Percentiles rank a stretch among this genome's conserved stretches.
Evolutionary conservation across 1,139 yeast genomes (phyloP).

Genomic region (Suhomyces ambrosiae): DNA sequence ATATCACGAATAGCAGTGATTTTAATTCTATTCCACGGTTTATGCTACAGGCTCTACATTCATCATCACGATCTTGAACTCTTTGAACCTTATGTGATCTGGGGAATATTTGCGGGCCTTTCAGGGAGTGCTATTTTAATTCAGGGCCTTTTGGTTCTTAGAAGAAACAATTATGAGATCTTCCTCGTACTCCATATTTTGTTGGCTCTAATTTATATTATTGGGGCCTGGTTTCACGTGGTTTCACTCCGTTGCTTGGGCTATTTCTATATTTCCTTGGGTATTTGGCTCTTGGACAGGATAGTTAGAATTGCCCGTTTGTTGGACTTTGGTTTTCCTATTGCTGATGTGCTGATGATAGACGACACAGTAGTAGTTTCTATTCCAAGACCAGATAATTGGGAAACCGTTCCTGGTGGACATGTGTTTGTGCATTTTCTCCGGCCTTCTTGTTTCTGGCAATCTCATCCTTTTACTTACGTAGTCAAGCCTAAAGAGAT

Average conservation of each 20-base stretch:
- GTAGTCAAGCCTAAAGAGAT: constrained; percentile 34
- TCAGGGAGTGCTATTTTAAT: constrained; percentile 36
- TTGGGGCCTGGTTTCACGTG: constrained; percentile 47
- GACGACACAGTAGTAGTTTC: constrained; percentile 44
- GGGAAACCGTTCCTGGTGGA: constrained; percentile 61
- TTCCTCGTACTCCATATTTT: constrained; percentile 46
- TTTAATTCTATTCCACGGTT: constrained; percentile 42
- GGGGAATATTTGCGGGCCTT: constrained; percentile 34
- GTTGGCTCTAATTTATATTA: constrained; percentile 43
- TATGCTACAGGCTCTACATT: constrained; percentile 31
- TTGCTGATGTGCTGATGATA: constrained; percentile 34
- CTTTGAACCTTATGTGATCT: constrained; percentile 24
- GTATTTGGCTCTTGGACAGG: constrained; percentile 49
- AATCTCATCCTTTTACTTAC: constrained; percentile 72
- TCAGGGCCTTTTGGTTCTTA: constrained; percentile 40
- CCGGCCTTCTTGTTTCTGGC: constrained; percentile 60
- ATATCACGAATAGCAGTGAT: constrained; percentile 50
- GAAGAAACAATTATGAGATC: constrained; percentile 46
- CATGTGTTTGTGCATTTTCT: constrained; percentile 61
- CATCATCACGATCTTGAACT: constrained; percentile 9
- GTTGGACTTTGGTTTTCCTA: constrained; percentile 41
- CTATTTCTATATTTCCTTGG: constrained; percentile 42
- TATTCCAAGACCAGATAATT: constrained; percentile 42
- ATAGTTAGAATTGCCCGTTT: constrained; percentile 38
- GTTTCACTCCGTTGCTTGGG: constrained; percentile 39